Base-by-base conservation (phyloP, 345 rosid genomes). In the Rhodamnia argentea region DNA sequence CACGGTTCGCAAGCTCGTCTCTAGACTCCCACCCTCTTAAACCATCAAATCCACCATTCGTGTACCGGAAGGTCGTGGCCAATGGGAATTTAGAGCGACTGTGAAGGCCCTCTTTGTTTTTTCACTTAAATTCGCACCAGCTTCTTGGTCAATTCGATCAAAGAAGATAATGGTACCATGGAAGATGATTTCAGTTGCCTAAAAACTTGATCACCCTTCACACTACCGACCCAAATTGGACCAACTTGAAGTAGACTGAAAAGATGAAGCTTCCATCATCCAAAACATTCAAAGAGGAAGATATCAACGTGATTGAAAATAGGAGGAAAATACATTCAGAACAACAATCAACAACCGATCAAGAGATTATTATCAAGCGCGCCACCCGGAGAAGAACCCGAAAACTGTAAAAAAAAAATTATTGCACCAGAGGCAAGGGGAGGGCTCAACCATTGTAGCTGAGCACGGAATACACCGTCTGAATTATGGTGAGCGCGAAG, bases 401-500 rank as follows among this genome's bases (percentile, higher is more conserved):
- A 70, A 62, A 70, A 70, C 44, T 18, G 47, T 37, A 37, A 23
- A 40, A 70, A 70, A 70, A 32, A 16, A 1, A 0, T 32, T 62
- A 70, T 70, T 70, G 47, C 44, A 16, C 40, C 44, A 70, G 78
- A 32, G 78, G 47, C 40, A 37, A 37, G 40, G 40, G 40, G 40
- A 37, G 40, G 40, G 40, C 40, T 37, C 40, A 37, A 37, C 40
- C 40, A 37, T 37, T 37, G 40, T 88, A 88, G 84, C 53, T 84
- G 29, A 53, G 18, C 14, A 87, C 42, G 5, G 91, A 60, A 23
- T 86, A 91, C 20, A 90, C 23, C 2, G 92, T 91, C 83, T 90
- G 91, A 26, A 27, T 86, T 8, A 89, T 89, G 7, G 92, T 90
- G 87, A 93, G 91, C 37, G 91, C 91, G 56, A 92, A 91, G 23